Conservation (phyloP, 1,139 yeast genomes). For the Diutina rugosa region DNA sequence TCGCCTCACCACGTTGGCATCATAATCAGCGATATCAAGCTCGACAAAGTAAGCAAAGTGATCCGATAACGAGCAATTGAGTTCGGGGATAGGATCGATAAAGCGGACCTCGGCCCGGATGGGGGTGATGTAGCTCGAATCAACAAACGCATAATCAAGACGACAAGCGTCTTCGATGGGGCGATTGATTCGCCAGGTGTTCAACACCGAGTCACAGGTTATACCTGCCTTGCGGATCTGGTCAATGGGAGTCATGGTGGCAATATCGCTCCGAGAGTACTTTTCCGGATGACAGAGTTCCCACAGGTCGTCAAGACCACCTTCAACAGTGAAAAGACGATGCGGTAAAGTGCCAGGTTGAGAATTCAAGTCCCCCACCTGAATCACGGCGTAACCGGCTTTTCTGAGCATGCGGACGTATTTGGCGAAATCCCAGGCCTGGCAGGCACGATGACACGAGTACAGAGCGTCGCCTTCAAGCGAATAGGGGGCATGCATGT, state of each 20-base stretch:
- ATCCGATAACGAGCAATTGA: slow-evolving; percentile 69
- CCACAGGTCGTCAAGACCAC: slow-evolving; percentile 77
- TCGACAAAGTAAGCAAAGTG: slow-evolving; percentile 67
- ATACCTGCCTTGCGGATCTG: slow-evolving; percentile 68
- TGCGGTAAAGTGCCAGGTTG: slow-evolving; percentile 80
- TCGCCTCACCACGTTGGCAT: not conserved
- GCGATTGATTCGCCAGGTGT: slow-evolving; percentile 70
- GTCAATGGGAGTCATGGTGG: slow-evolving; percentile 43
- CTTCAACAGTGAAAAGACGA: slow-evolving; percentile 55
- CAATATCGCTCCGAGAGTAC: slow-evolving; percentile 24
- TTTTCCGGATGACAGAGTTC: slow-evolving; percentile 34
- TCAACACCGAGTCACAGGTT: slow-evolving; percentile 79
- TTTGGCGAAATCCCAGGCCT: slow-evolving; percentile 89
- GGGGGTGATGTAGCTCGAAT: slow-evolving; percentile 38
- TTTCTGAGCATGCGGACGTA: slow-evolving; percentile 46
- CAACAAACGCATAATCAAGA: slow-evolving; percentile 79
- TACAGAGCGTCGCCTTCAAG: slow-evolving; percentile 75
- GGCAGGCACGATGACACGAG: slow-evolving; percentile 81
- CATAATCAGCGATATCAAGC: not conserved
- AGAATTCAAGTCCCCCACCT: slow-evolving; percentile 89
- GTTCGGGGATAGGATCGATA: slow-evolving; percentile 47
- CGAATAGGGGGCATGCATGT: slow-evolving; percentile 96
- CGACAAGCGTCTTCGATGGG: slow-evolving; percentile 70
- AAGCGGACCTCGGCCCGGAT: slow-evolving; percentile 55
- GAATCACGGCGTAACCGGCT: slow-evolving; percentile 75